Conservation (phyloP, 2,329 filamentous ascomycete species). For the Pseudocercospora musae region DNA sequence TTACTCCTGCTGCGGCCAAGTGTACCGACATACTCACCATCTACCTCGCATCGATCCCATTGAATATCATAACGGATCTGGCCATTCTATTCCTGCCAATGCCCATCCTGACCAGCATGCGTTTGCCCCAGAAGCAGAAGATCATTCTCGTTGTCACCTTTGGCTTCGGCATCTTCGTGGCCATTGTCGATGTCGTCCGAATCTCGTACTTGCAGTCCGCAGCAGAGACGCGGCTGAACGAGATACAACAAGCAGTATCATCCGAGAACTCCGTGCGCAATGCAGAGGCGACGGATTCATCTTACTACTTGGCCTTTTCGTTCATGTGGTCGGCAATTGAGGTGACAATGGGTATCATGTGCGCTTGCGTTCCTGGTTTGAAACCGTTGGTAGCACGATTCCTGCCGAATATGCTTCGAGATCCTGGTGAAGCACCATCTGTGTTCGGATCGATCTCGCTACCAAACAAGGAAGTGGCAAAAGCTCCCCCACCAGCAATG, state of each 20-base stretch:
- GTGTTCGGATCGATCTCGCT: conserved; percentile 28
- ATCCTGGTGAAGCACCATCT: conserved; percentile 40
- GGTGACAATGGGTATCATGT: conserved; percentile 85
- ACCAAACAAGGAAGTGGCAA: conserved; percentile 11
- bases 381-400: conserved; percentile 75
- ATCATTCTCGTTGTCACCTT: conserved; percentile 84
- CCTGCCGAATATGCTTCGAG: conserved; percentile 55
- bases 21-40: conserved; percentile 63
- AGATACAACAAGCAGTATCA: conserved; percentile 26
- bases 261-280: conserved; percentile 29
- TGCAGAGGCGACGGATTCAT: conserved; percentile 49
- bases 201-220: conserved; percentile 87
- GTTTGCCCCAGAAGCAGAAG: conserved; percentile 80
- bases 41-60: conserved; percentile 72
- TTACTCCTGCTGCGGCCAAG: conserved; percentile 44
- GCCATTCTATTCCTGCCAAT: conserved; percentile 84
- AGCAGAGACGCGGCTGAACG: conserved; percentile 46
- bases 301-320: conserved; percentile 68
- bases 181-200: conserved; percentile 81
- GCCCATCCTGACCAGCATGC: conserved; percentile 82
- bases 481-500: conserved; percentile 12
- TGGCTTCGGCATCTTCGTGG: conserved; percentile 79
- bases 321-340: conserved; percentile 95
- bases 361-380: conserved; percentile 85
- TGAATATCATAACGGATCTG: conserved; percentile 89